Percentiles rank a stretch among this genome's conserved stretches.
Conservation (phyloP, 2,329 filamentous ascomycete genomes). For the Fusarium sp. region DNA sequence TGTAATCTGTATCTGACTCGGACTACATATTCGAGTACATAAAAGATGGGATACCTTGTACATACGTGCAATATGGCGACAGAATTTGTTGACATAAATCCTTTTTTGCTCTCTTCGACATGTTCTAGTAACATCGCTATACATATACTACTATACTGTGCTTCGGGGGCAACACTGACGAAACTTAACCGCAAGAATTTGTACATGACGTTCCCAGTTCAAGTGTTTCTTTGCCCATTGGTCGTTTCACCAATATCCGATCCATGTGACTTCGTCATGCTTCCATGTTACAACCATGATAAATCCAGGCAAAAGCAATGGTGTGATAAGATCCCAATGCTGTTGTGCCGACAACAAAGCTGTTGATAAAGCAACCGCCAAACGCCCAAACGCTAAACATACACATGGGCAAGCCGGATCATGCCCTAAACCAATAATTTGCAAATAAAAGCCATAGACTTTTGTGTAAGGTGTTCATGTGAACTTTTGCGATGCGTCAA, state of each 20-base stretch:
- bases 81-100: slow-evolving; percentile 4
- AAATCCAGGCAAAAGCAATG: slow-evolving; percentile 2
- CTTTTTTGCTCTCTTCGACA: slow-evolving; percentile 4
- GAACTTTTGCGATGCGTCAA: slow-evolving; percentile 7
- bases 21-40: slow-evolving; percentile 26
- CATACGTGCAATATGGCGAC: slow-evolving; percentile 11
- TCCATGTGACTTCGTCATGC: neutral
- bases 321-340: slow-evolving; percentile 1
- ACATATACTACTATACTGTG: neutral
- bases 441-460: slow-evolving; percentile 22
- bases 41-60: slow-evolving; percentile 29
- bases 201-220: neutral
- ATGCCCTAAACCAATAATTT: slow-evolving; percentile 16
- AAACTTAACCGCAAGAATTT: neutral
- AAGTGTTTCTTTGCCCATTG: neutral
- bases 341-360: slow-evolving; percentile 1
- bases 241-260: neutral
- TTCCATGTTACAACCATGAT: neutral
- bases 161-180: neutral
- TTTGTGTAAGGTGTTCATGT: slow-evolving; percentile 22
- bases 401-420: slow-evolving; percentile 7
- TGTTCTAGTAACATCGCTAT: neutral
- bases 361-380: slow-evolving; percentile 17
- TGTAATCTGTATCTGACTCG: neutral
- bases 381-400: slow-evolving; percentile 38